These are phyloP conservation scores for Leishmania tropica DNA, from an alignment of 208 protist species.

Conservation along the genomic window DNA sequence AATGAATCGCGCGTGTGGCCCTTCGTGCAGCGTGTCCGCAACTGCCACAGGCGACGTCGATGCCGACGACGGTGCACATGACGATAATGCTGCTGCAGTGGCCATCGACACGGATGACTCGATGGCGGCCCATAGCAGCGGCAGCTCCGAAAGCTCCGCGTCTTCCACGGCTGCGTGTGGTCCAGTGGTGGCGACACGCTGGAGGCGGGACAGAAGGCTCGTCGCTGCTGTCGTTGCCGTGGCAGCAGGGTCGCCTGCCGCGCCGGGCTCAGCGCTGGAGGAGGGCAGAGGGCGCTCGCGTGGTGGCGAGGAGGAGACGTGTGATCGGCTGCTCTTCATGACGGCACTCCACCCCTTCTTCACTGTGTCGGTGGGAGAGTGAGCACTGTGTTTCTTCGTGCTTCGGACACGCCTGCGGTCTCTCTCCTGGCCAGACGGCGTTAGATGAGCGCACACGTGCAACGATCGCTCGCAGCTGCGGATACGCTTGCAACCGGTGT, in stretches of 20 bases:
- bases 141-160: conserved; percentile 9
- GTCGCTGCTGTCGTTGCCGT: neutral
- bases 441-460: neutral
- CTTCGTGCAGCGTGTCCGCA: neutral
- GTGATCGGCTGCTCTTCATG: conserved; percentile 2
- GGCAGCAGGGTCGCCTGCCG: neutral
- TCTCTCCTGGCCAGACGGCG: neutral
- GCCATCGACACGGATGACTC: conserved; percentile 1
- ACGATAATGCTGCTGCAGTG: neutral
- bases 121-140: conserved; percentile 29
- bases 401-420: neutral
- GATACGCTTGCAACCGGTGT: neutral
- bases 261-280: neutral
- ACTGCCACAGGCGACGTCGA: neutral
- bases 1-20: conserved; percentile 22
- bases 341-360: neutral
- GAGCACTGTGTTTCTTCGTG: neutral
- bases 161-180: neutral
- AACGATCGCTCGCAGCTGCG: neutral
- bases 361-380: neutral
- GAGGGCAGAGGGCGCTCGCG: neutral
- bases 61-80: neutral
- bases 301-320: neutral
- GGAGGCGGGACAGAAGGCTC: conserved; percentile 9
- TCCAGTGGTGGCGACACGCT: conserved; percentile 3